Evolutionary conservation across 805 yeast species (phyloP).

Genomic region (Metschnikowia hibisci): DNA sequence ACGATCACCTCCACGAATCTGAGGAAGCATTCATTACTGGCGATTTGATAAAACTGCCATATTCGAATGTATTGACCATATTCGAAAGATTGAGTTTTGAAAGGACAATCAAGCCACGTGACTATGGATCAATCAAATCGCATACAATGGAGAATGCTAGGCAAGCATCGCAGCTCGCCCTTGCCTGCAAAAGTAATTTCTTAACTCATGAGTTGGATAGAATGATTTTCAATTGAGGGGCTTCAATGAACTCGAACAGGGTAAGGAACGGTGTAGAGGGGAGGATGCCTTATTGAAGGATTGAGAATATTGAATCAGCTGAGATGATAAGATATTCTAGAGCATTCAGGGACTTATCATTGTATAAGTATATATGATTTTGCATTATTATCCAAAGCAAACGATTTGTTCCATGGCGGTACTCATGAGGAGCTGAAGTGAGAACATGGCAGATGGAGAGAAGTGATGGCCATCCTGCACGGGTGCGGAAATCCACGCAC

Average conservation of each 20-base stretch:
- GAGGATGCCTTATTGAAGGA: neutral
- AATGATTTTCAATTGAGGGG: too few relatives aligned
- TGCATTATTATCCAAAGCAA: too few relatives aligned
- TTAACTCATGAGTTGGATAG: too few relatives aligned
- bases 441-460: neutral
- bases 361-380: too few relatives aligned
- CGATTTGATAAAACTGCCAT: neutral
- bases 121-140: neutral
- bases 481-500: neutral
- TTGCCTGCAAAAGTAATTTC: too few relatives aligned
- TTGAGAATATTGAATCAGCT: neutral
- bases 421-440: neutral
- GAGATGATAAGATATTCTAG: too few relatives aligned
- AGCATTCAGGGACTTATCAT: too few relatives aligned
- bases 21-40: neutral
- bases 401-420: too few relatives aligned
- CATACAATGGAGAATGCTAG: too few relatives aligned
- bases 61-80: too few relatives aligned
- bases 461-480: slow-evolving; percentile 3
- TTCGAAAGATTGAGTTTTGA: too few relatives aligned
- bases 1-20: neutral
- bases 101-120: neutral
- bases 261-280: neutral
- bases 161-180: too few relatives aligned
- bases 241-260: neutral